Base-by-base conservation (phyloP, 495 filamentous ascomycete species). In the Podospora bellae-mahoneyi region DNA sequence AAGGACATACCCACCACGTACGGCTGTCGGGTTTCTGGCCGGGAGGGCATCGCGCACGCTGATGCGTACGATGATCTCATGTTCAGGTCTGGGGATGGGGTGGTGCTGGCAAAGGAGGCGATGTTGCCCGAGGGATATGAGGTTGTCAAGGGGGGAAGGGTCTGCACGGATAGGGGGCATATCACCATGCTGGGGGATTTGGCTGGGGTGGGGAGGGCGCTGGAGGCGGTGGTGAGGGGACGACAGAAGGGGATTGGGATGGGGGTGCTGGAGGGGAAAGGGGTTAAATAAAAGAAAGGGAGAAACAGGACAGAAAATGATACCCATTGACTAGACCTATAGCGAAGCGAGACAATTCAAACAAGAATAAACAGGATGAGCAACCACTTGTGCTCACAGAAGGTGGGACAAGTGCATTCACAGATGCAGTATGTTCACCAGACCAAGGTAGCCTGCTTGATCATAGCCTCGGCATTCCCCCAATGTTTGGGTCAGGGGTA, bases 21-120 rank as follows among this genome's bases (percentile, higher is more conserved):
- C 76, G 92, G 88, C 0, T 92, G 91, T 1, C 85, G 87, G 15
- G 92, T 98, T 10, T 72, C 83, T 5, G 86, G 87, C 2, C 74
- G 78, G 7, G 82, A 79, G n/a, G 79, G 75, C 0, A 97, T 97
- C 69, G 87, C 88, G 64, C 85, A 87, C 53, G 78, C 86, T 1
- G 92, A 96, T 78, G 89, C 89, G 2, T 98, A 96, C 74, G 94
- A 97, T 69, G 89, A 96, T 67, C 81, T 97, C 3, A 86, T 91
- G 0, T 97, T 97, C 78, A 90, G 89, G 0, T 89, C 87, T 48
- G 94, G 94, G 0, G 94, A 98, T 76, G 94, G 94, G 0, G 94
- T 98, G 0, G 92, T 93, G 74, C 82, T 98, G 18, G 92, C 94
- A 0, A 83, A 83, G 55, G 91, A 94, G 65, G 91, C 93, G 0